phyloP scores from a whole-genome alignment of 106 monocot genomes.

The Ottelia alismoides region DNA sequence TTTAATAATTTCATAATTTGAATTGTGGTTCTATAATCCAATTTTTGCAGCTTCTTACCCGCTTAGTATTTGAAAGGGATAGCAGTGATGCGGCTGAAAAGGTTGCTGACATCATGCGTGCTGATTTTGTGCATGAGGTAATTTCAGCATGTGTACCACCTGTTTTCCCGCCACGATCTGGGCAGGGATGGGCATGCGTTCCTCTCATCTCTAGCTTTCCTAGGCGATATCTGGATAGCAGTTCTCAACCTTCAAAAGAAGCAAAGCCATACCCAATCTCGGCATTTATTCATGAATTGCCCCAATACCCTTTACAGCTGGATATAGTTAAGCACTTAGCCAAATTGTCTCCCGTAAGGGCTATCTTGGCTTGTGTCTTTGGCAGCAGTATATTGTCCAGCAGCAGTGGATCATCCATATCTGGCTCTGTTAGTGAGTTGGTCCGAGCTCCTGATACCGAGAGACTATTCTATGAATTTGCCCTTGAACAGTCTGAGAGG shows the following conservation, averaged over 20 bases:
- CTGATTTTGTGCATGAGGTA: constrained; percentile 95
- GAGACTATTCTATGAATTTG: constrained; percentile 80
- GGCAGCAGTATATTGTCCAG: constrained; percentile 69
- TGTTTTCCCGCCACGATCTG: constrained; percentile 71
- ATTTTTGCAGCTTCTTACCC: constrained; percentile 77
- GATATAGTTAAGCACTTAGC: constrained; percentile 80
- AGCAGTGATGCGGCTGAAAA: constrained; percentile 95
- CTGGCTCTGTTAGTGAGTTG: constrained; percentile 23
- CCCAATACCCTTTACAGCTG: constrained; percentile 74
- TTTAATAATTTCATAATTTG: too few relatives aligned
- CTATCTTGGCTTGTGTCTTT: constrained; percentile 90
- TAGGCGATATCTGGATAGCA: not conserved
- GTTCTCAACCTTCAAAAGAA: constrained; percentile 11
- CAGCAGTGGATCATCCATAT: constrained; percentile 24
- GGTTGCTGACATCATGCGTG: constrained; percentile 86
- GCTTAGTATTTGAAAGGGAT: constrained; percentile 86
- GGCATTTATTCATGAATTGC: too few relatives aligned
- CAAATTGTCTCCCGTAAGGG: constrained; percentile 84
- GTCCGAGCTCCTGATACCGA: constrained; percentile 54
- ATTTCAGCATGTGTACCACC: constrained; percentile 95
- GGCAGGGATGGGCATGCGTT: constrained; percentile 89
- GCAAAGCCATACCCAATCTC: constrained; percentile 2
- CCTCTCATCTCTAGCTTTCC: constrained; percentile 48
- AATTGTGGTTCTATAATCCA: too few relatives aligned
- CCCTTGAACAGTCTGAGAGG: constrained; percentile 94